Conservation (phyloP, 2,329 filamentous ascomycete species). For the Daldinia sp. region DNA sequence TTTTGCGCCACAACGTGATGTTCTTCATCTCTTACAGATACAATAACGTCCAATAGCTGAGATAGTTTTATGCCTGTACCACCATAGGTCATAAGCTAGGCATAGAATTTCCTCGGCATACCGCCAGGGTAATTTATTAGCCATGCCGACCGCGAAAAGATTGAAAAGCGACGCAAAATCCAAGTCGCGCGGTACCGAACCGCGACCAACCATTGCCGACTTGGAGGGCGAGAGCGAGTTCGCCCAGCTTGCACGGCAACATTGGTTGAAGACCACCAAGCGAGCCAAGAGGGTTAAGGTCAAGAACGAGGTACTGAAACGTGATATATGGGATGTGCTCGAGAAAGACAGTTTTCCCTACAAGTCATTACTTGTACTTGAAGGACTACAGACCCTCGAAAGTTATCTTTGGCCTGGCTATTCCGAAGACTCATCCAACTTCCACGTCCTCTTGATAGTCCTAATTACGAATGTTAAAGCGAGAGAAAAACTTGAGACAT, state of each 20-base stretch:
- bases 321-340: slow-evolving; percentile 86
- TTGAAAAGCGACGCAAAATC: slow-evolving; percentile 60
- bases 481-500: slow-evolving; percentile 85
- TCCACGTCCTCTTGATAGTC: slow-evolving; percentile 87
- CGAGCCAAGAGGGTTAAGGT: slow-evolving; percentile 72
- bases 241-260: slow-evolving; percentile 79
- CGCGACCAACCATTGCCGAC: slow-evolving; percentile 72
- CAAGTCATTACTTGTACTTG: slow-evolving; percentile 80
- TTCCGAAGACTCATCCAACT: slow-evolving; percentile 85
- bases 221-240: slow-evolving; percentile 76
- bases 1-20: slow-evolving; percentile 32
- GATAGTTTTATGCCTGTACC: slow-evolving; percentile 23
- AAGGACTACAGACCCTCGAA: slow-evolving; percentile 90
- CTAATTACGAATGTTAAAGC: slow-evolving; percentile 88
- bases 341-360: slow-evolving; percentile 82
- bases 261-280: slow-evolving; percentile 78
- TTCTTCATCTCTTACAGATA: neutral
- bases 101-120: slow-evolving; percentile 31
- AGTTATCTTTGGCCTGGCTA: slow-evolving; percentile 97
- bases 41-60: neutral
- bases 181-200: slow-evolving; percentile 52
- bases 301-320: slow-evolving; percentile 86
- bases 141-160: slow-evolving; percentile 66
- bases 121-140: slow-evolving; percentile 23
- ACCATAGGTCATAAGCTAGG: slow-evolving; percentile 16